Conservation (phyloP, 2,329 filamentous ascomycete genomes). For the Fulvia fulva region DNA sequence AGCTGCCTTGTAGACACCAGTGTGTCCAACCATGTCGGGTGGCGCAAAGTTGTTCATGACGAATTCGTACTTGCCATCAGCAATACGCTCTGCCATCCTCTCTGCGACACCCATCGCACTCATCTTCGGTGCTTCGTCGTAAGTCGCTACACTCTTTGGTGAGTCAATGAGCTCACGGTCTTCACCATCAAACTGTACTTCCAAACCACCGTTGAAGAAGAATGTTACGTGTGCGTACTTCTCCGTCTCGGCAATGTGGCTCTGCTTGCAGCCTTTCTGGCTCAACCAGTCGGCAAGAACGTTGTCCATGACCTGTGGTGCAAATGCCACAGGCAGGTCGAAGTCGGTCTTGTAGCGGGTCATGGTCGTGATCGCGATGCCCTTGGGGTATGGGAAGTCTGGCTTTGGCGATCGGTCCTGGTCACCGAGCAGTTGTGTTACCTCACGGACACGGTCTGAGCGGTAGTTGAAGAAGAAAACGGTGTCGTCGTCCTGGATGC, state of each 20-base stretch:
- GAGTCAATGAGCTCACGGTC: conserved; percentile 90
- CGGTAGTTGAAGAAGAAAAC: conserved; percentile 99
- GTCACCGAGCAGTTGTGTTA: conserved; percentile 88
- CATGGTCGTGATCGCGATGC: conserved; percentile 88
- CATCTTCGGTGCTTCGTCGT: conserved; percentile 94
- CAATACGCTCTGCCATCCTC: conserved; percentile 83
- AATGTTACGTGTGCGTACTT: conserved; percentile 99
- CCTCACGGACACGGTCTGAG: conserved; percentile 92
- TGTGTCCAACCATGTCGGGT: conserved; percentile 99
- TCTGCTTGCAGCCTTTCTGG: conserved; percentile 85
- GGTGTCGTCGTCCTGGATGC: conserved; percentile 87
- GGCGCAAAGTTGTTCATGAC: conserved; percentile 99
- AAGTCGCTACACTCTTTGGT: conserved; percentile 83
- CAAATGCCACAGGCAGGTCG: conserved; percentile 86
- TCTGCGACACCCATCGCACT: conserved; percentile 84
- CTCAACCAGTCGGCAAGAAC: conserved; percentile 96
- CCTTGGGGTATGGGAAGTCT: conserved; percentile 90
- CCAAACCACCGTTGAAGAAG: conserved; percentile 99
- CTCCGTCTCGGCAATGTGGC: conserved; percentile 96
- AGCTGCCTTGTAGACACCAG: conserved; percentile 92
- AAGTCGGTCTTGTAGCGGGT: conserved; percentile 97
- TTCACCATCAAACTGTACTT: conserved; percentile 92
- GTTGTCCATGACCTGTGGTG: conserved; percentile 93
- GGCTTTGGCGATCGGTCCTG: conserved; percentile 86
- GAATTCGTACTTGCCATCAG: conserved; percentile 83